A percentile compares a stretch with the other conserved stretches of the same genome.
phyloP scores from a whole-genome alignment of 371 early-diverging fungal genomes.

The Apophysomyces sp. region DNA sequence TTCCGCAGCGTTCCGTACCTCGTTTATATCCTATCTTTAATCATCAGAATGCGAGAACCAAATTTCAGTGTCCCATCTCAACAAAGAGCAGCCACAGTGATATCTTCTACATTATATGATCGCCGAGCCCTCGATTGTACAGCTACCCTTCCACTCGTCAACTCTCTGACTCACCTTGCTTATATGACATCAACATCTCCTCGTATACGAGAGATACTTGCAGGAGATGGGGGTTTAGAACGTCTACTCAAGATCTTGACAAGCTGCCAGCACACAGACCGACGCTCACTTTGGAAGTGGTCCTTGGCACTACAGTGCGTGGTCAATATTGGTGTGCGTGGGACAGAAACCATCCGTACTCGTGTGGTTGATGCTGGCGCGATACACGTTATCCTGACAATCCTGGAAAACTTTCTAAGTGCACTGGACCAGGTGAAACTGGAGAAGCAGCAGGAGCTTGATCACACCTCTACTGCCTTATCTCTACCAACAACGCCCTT shows the following conservation, averaged over 20 bases:
- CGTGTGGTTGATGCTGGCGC: conserved; percentile 83
- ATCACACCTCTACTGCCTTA: conserved; percentile 20
- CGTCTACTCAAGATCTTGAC: conserved; percentile 77
- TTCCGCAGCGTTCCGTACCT: not conserved
- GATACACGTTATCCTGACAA: conserved; percentile 71
- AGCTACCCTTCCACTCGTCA: conserved; percentile 78
- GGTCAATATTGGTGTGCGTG: conserved; percentile 83
- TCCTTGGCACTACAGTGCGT: conserved; percentile 81
- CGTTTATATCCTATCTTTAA: not conserved
- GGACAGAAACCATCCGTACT: conserved; percentile 73
- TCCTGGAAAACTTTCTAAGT: conserved; percentile 70
- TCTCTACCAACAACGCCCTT: conserved; percentile 18
- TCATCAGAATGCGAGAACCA: conserved; percentile 70
- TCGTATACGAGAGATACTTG: conserved; percentile 74
- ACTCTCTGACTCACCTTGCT: conserved; percentile 82
- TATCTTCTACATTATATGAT: conserved; percentile 81
- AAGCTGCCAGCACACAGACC: conserved; percentile 66
- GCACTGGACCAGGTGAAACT: conserved; percentile 60
- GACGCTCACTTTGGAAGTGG: conserved; percentile 75
- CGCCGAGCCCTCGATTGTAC: conserved; percentile 87
- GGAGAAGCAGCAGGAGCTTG: conserved; percentile 56
- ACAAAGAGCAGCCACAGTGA: conserved; percentile 75
- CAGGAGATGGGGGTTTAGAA: conserved; percentile 87
- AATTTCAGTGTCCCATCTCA: conserved; percentile 73
- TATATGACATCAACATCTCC: conserved; percentile 81